Conservation (phyloP, 306 rosid genomes). For the Quercus glauca region DNA sequence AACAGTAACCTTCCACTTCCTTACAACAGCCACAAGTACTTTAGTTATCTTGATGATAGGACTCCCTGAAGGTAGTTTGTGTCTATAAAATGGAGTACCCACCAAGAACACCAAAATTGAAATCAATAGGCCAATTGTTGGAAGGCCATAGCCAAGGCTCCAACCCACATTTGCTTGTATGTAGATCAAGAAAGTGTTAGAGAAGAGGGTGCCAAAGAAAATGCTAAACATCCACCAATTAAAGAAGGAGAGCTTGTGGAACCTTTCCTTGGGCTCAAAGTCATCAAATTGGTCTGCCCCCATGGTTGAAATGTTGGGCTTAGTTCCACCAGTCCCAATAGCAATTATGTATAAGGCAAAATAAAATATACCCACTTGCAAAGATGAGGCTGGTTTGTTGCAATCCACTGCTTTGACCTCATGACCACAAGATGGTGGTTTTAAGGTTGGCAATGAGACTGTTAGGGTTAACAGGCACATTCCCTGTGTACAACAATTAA, state of each 20-base stretch:
- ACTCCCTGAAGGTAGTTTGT: conserved; percentile 69
- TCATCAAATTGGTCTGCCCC: conserved; percentile 92
- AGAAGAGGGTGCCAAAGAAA: conserved; percentile 64
- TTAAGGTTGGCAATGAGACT: conserved; percentile 56
- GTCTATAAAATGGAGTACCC: conserved; percentile 69
- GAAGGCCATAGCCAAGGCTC: conserved; percentile 77
- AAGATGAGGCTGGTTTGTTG: conserved; percentile 39
- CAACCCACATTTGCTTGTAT: conserved; percentile 76
- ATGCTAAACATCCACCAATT: conserved; percentile 88
- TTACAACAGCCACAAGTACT: conserved; percentile 57
- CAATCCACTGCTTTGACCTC: conserved; percentile 33
- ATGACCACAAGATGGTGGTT: conserved; percentile 56
- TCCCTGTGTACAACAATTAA: conserved; percentile 36
- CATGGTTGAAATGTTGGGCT: conserved; percentile 87
- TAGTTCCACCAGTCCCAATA: conserved; percentile 80
- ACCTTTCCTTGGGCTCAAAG: conserved; percentile 60
- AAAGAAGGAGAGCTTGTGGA: conserved; percentile 64
- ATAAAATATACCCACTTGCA: conserved; percentile 60
- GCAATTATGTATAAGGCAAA: conserved; percentile 63
- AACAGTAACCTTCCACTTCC: conserved; percentile 44
- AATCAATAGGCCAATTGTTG: conserved; percentile 62
- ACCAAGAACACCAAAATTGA: conserved; percentile 58
- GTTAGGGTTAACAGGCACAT: conserved; percentile 64
- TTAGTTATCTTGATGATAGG: conserved; percentile 57
- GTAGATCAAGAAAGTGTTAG: conserved; percentile 63